Evolutionary conservation across 2,329 filamentous ascomycete genomes (phyloP).

Genomic region (Fusarium pseudograminearum): DNA sequence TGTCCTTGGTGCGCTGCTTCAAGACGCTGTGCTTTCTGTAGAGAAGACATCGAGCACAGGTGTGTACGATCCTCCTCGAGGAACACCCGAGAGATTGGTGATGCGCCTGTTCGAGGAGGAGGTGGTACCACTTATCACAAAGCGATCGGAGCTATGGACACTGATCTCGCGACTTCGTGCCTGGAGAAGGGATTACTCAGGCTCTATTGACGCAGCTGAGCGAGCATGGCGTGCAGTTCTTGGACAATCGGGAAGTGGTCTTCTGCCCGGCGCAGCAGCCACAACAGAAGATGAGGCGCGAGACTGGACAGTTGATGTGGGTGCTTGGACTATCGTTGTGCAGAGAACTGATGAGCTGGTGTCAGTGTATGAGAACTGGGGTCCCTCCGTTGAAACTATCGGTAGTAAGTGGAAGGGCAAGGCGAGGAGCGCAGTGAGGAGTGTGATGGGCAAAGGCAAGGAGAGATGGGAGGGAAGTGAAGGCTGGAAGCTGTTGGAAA

Average conservation of each 20-base stretch:
- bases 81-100: slow-evolving; percentile 71
- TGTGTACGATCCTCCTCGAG: slow-evolving; percentile 60
- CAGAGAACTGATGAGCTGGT: slow-evolving; percentile 84
- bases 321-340: slow-evolving; percentile 79
- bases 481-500: slow-evolving; percentile 73
- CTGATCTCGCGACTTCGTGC: slow-evolving; percentile 77
- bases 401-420: slow-evolving; percentile 90
- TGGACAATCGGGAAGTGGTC: slow-evolving; percentile 60
- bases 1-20: slow-evolving; percentile 77
- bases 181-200: slow-evolving; percentile 77
- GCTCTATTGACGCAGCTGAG: slow-evolving; percentile 85
- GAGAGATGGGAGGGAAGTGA: slow-evolving; percentile 83
- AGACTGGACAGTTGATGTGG: slow-evolving; percentile 65
- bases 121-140: slow-evolving; percentile 86
- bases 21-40: slow-evolving; percentile 71
- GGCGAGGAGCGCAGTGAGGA: slow-evolving; percentile 84
- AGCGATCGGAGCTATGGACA: slow-evolving; percentile 80
- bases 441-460: slow-evolving; percentile 84
- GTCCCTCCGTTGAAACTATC: slow-evolving; percentile 72
- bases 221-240: slow-evolving; percentile 86
- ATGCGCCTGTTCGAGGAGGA: slow-evolving; percentile 79
- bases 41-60: slow-evolving; percentile 49
- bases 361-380: slow-evolving; percentile 84
- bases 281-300: slow-evolving; percentile 48
- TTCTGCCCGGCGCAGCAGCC: slow-evolving; percentile 58